These are phyloP conservation scores for Taphrina populina DNA, from an alignment of 1,139 yeast species.

Conservation along the genomic window DNA sequence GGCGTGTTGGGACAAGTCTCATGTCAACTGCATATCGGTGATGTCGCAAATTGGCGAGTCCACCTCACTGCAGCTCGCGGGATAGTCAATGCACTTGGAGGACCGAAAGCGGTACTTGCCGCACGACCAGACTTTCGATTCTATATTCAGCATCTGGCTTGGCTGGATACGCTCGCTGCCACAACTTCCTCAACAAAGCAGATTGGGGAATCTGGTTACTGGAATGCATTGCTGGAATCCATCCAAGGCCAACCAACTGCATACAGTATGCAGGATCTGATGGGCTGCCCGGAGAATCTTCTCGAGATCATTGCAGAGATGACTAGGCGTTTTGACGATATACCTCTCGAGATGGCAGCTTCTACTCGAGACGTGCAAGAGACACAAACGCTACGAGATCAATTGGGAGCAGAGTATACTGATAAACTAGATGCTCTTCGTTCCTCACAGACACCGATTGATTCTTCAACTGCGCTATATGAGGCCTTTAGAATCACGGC, in stretches of 20 bases:
- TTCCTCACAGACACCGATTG: slow-evolving; percentile 4
- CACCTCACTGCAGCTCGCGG: slow-evolving; percentile 27
- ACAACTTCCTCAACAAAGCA: slow-evolving; percentile 17
- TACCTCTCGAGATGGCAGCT: slow-evolving; percentile 5
- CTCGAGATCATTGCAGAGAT: slow-evolving; percentile 20
- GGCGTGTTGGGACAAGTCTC: slow-evolving; percentile 27
- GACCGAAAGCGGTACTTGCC: slow-evolving; percentile 18
- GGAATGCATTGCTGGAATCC: slow-evolving; percentile 22
- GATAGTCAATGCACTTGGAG: slow-evolving; percentile 30
- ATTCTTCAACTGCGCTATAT: slow-evolving; percentile 11
- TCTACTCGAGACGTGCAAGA: background rate
- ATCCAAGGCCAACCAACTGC: slow-evolving; percentile 2
- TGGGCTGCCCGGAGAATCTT: slow-evolving; percentile 27
- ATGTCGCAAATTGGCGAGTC: slow-evolving; percentile 25
- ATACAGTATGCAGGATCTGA: slow-evolving; percentile 25
- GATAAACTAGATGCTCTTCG: slow-evolving; percentile 26
- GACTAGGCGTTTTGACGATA: slow-evolving; percentile 26
- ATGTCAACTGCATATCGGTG: slow-evolving; percentile 21
- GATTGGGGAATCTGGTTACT: slow-evolving; percentile 22
- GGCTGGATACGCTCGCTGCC: slow-evolving; percentile 28
- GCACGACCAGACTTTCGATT: slow-evolving; percentile 9
- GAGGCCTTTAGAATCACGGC: slow-evolving; percentile 29
- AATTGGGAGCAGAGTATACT: slow-evolving; percentile 17
- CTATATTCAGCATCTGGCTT: slow-evolving; percentile 29
- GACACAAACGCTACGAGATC: background rate